These are phyloP conservation scores for Eucalyptus victrix DNA, from an alignment of 345 rosid species.

Conservation along the genomic window DNA sequence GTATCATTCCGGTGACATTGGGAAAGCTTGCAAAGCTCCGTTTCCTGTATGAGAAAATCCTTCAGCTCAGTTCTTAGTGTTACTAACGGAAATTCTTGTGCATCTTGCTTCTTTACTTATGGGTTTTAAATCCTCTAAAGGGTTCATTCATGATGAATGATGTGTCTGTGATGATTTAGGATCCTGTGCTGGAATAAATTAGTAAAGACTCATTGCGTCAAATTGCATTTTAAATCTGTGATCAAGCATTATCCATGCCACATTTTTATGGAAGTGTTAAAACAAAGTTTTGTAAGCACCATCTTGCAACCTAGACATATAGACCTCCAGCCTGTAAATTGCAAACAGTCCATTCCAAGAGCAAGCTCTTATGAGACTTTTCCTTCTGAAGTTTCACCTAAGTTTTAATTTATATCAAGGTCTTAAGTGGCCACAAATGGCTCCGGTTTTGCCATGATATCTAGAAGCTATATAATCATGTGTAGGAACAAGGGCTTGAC, in stretches of 20 bases:
- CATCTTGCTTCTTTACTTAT: background rate
- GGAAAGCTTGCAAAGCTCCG: conserved; percentile 4
- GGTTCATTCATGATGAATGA: background rate
- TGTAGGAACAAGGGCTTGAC: background rate
- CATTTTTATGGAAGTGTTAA: background rate
- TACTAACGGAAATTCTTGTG: background rate
- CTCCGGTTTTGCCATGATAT: background rate
- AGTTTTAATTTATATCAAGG: background rate
- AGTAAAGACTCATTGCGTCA: background rate
- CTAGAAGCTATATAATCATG: background rate
- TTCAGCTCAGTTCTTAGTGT: background rate
- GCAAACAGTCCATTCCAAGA: background rate
- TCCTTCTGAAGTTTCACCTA: background rate
- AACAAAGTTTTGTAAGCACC: background rate
- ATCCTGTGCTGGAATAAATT: background rate
- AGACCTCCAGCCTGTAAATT: background rate
- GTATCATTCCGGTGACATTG: conserved; percentile 1
- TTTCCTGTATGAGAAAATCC: background rate
- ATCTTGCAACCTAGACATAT: background rate
- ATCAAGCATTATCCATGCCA: background rate
- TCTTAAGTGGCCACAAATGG: background rate
- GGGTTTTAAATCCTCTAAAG: background rate
- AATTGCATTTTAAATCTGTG: background rate
- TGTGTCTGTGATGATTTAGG: background rate
- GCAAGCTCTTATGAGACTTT: background rate